phyloP scores from a whole-genome alignment of 495 filamentous ascomycete species.

The Tirmania nivea region DNA sequence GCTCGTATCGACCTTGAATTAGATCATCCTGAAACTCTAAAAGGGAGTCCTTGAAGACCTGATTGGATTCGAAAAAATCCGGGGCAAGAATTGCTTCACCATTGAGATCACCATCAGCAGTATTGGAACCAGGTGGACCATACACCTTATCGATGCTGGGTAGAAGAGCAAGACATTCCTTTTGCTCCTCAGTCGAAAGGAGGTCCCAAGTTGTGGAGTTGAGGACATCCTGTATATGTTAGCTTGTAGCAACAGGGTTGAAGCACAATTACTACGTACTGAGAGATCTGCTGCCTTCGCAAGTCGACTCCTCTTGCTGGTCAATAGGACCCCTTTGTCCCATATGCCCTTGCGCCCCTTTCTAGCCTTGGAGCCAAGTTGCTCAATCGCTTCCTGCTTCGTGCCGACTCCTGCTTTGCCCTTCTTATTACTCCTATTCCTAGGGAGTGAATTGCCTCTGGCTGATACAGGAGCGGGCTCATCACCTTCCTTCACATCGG shows the following conservation, averaged over 20 bases:
- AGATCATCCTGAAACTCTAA: slow-evolving; percentile 7
- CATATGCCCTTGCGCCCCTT: background rate
- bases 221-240: slow-evolving; percentile 3
- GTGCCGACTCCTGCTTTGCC: too few species aligned
- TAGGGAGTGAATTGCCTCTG: too few species aligned
- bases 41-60: slow-evolving; percentile 5
- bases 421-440: too few species aligned
- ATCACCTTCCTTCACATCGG: too few species aligned
- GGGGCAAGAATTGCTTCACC: slow-evolving; percentile 2
- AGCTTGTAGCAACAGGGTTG: background rate
- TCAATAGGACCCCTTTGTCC: background rate
- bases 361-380: too few species aligned
- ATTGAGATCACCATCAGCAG: slow-evolving; percentile 6
- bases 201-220: slow-evolving; percentile 3
- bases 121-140: background rate
- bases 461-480: too few species aligned
- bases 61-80: slow-evolving; percentile 5
- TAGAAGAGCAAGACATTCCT: slow-evolving; percentile 3
- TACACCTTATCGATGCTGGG: slow-evolving; percentile 14
- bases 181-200: slow-evolving; percentile 2
- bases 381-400: too few species aligned
- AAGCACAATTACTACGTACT: background rate
- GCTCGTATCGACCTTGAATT: slow-evolving; percentile 1
- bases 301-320: background rate
- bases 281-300: background rate